Base-by-base conservation (phyloP, 2,329 filamentous ascomycete genomes). In the Pochonia chlamydosporia region DNA sequence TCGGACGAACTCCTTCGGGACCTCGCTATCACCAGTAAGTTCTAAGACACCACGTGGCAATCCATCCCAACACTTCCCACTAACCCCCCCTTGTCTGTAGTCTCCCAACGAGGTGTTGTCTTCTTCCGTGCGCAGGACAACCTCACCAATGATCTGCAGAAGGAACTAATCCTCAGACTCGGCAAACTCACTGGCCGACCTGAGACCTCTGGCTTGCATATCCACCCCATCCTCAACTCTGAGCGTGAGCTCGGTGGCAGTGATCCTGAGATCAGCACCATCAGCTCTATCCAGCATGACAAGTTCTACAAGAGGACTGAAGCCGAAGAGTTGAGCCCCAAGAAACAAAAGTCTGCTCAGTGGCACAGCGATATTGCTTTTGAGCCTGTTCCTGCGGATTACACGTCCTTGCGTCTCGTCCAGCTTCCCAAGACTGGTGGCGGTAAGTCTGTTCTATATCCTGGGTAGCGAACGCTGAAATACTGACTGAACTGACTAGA, bases 311-410 rank as follows among this genome's bases (percentile, higher is more conserved):
- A 47, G 31, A 23, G 30, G n/a, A 10, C 9, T 16, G 26, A 40
- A 7, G 13, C 28, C 4, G 46, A 49, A 33, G 44, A 45, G 1
- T 36, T 56, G n/a, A 51, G 52, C 44, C 49, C 64, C 31, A 67
- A 71, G 56, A 70, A 68, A 54, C 76, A 79, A 49, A 71, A 63
- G 44, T 70, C 65, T 49, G 63, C 65, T 5, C 64, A 73, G 49
- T 83, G 79, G 80, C 80, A 83, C 59, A 76, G 74, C 1, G 82
- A 86, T 52, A 84, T 85, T 53, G 74, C 76, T 1, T 87, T 84
- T 49, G 83, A 87, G 64, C 75, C 75, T 0, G 66, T 78, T 3
- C 83, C 84, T 0, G 73, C 74, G 7, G 82, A 87, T 58, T 87
- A 85, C 55, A 73, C 81, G 0, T 70, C 77, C 1, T 66, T 85